Conservation (phyloP, 352 stramenopile species). For the Pythium guiyangense region DNA sequence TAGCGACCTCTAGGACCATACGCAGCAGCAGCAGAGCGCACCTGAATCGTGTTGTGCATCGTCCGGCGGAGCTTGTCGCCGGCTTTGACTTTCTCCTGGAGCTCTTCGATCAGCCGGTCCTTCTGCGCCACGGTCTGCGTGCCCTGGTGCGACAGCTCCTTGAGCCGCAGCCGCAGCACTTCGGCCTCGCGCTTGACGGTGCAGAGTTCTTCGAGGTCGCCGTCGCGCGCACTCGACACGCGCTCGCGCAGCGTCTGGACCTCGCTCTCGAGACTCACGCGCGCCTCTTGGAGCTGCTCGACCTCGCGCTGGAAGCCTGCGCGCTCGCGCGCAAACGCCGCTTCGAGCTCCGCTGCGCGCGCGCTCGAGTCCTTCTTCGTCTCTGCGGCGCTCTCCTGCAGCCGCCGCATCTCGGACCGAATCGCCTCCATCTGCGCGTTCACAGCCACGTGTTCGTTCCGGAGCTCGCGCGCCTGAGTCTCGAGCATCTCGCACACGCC, state of each 20-base stretch:
- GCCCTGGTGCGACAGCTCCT: constrained; percentile 58
- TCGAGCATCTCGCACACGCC: constrained; percentile 73
- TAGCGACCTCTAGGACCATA: no score
- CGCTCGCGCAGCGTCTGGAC: constrained; percentile 55
- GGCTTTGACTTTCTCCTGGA: constrained; percentile 72
- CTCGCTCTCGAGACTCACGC: constrained; percentile 70
- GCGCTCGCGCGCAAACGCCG: constrained; percentile 35
- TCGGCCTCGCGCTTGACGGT: constrained; percentile 69
- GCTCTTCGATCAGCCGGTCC: constrained; percentile 55
- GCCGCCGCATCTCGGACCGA: constrained; percentile 61
- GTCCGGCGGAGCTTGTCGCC: constrained; percentile 85
- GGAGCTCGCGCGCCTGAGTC: constrained; percentile 61
- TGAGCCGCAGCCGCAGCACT: constrained; percentile 58
- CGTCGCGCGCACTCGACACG: constrained; percentile 46
- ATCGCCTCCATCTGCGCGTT: constrained; percentile 79
- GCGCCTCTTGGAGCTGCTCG: constrained; percentile 64
- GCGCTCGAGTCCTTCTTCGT: constrained; percentile 25
- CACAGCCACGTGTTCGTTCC: constrained; percentile 70
- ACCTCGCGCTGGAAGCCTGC: constrained; percentile 33
- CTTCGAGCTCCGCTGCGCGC: constrained; percentile 28
- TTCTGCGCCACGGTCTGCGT: constrained; percentile 66
- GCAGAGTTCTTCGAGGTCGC: constrained; percentile 64
- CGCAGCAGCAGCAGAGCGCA: constrained; percentile 16
- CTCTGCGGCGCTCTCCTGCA: constrained; percentile 36
- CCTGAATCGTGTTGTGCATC: constrained; percentile 97